A percentile compares a stretch with the other conserved stretches of the same genome.
Evolutionary conservation across 2,329 filamentous ascomycete species (phyloP).

Genomic region (Aspergillus calidoustus): DNA sequence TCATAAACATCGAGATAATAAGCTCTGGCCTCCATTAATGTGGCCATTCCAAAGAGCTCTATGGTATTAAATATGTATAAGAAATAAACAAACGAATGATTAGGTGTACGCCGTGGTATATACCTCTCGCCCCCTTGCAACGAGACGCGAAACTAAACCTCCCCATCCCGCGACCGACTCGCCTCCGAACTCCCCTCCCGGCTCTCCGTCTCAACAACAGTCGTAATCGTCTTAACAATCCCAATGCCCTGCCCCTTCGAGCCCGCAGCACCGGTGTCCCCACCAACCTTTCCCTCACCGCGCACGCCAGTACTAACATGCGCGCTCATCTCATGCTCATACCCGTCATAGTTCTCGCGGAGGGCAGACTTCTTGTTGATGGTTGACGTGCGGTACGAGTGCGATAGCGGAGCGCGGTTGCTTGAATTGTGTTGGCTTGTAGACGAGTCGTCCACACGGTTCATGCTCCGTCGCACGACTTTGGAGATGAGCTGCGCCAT

Average conservation of each 20-base stretch:
- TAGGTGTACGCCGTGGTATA: too few relatives aligned
- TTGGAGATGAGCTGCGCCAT: conserved; percentile 12
- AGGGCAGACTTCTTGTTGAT: neutral
- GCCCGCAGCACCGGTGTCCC: too few relatives aligned
- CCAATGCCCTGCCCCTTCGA: neutral
- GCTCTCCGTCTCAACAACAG: conserved; percentile 3
- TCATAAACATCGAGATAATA: too few relatives aligned
- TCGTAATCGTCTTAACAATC: conserved; percentile 7
- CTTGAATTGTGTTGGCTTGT: neutral
- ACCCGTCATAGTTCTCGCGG: conserved; percentile 2
- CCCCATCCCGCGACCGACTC: neutral
- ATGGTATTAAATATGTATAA: neutral
- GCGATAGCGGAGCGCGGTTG: neutral
- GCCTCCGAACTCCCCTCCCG: neutral
- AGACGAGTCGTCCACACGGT: conserved; percentile 5
- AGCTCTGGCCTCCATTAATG: too few relatives aligned
- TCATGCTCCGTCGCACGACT: conserved; percentile 8
- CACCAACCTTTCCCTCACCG: neutral
- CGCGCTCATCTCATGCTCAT: conserved; percentile 7
- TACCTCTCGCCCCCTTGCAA: too few relatives aligned
- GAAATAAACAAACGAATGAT: neutral
- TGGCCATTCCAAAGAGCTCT: too few relatives aligned
- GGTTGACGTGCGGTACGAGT: neutral
- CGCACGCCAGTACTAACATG: neutral
- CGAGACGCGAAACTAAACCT: neutral